Evolutionary conservation across 2,329 filamentous ascomycete genomes (phyloP).

Genomic region (Neophaeococcomyces mojaviensis): DNA sequence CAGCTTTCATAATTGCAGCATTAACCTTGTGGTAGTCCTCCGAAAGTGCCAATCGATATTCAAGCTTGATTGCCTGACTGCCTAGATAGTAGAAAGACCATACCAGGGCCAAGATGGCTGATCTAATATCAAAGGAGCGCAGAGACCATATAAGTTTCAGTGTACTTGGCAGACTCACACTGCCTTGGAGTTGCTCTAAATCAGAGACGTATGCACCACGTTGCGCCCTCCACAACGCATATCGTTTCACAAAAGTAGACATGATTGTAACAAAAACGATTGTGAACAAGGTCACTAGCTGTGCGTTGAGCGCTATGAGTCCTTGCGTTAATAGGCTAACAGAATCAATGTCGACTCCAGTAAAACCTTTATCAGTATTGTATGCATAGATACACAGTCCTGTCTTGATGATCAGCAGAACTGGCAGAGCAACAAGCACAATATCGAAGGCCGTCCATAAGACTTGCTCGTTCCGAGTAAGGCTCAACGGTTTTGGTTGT

Average conservation of each 20-base stretch:
- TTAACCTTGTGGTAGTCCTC: not conserved
- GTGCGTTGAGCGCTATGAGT: conserved; percentile 13
- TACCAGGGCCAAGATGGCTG: conserved; percentile 4
- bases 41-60: conserved; percentile 8
- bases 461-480: no score
- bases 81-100: conserved; percentile 16
- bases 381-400: conserved; percentile 9
- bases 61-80: conserved; percentile 10
- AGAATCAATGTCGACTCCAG: conserved; percentile 9
- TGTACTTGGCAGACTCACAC: conserved; percentile 11
- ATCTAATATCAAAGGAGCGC: conserved; percentile 9
- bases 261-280: conserved; percentile 15
- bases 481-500: no score
- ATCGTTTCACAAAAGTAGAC: conserved; percentile 11
- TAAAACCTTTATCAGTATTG: conserved; percentile 7
- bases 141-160: conserved; percentile 13
- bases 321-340: conserved; percentile 9
- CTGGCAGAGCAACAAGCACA: conserved; percentile 5
- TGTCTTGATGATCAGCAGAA: conserved; percentile 10
- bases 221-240: conserved; percentile 14
- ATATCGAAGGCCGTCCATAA: conserved; percentile 2
- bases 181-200: conserved; percentile 14
- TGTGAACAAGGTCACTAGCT: conserved; percentile 13
- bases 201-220: conserved; percentile 11
- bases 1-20: not conserved